A percentile compares a stretch with the other conserved stretches of the same genome.
Evolutionary conservation across 1,284 basidiomycete genomes (phyloP).

Genomic region (Xerocomus subilludens): DNA sequence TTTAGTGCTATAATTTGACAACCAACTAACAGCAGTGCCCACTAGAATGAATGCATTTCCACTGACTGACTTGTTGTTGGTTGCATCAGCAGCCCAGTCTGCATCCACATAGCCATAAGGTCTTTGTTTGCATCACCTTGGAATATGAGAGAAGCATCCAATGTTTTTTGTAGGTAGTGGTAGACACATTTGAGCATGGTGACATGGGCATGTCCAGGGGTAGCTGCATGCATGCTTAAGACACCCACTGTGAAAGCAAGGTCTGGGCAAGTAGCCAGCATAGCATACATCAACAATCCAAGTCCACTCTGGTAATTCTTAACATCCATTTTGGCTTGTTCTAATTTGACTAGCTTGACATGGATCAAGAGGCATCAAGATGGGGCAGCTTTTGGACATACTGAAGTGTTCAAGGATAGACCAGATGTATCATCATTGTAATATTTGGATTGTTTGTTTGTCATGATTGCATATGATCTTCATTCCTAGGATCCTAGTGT

Average conservation of each 20-base stretch:
- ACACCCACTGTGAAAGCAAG: neutral
- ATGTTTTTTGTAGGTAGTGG: neutral
- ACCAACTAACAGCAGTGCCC: no score
- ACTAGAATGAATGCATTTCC: no score
- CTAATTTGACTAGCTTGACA: neutral
- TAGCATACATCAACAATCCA: neutral
- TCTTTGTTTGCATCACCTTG: neutral
- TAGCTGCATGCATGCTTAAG: neutral
- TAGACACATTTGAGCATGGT: neutral
- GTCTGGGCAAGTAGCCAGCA: neutral
- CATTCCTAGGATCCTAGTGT: slow-evolving; percentile 4
- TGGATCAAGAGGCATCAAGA: neutral
- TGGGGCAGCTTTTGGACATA: neutral
- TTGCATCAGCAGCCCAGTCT: neutral
- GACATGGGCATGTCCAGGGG: neutral
- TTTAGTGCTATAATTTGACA: neutral
- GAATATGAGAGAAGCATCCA: neutral
- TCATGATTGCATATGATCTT: neutral
- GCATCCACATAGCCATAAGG: neutral
- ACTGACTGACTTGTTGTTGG: no score
- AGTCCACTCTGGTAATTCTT: neutral
- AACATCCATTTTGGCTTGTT: neutral
- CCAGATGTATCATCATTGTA: neutral
- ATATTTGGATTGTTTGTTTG: neutral
- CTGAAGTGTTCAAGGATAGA: neutral